Evolutionary conservation across 176 grass and related monocot species (phyloP).

Genomic region (Luzula sylvatica): DNA sequence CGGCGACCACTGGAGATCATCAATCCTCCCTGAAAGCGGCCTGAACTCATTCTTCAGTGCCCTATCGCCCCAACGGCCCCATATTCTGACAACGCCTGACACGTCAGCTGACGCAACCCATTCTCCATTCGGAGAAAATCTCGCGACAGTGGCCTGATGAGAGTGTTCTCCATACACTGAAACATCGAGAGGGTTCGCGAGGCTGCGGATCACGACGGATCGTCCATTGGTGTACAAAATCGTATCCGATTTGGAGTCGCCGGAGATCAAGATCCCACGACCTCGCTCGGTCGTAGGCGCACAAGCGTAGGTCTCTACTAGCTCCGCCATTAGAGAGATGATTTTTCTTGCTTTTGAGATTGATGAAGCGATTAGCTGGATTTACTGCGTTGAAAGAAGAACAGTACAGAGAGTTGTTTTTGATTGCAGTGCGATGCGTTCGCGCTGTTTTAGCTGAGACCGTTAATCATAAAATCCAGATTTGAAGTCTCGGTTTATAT

Average conservation of each 20-base stretch:
- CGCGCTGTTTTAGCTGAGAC: too few species aligned
- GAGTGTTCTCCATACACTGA: constrained; percentile 78
- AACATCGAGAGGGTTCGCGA: constrained; percentile 52
- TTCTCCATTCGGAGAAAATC: constrained; percentile 94
- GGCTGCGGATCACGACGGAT: constrained; percentile 79
- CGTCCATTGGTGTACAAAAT: constrained; percentile 74
- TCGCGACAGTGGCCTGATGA: constrained; percentile 73
- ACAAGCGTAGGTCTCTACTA: constrained; percentile 87
- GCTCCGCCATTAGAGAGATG: constrained; percentile 51
- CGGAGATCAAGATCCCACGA: constrained; percentile 68
- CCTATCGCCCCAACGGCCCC: constrained; percentile 82
- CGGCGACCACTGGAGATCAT: constrained; percentile 93
- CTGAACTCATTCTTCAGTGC: constrained; percentile 93
- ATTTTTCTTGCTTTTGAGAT: too few species aligned
- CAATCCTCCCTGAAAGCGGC: constrained; percentile 72
- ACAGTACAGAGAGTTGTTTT: too few species aligned
- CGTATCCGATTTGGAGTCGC: constrained; percentile 53
- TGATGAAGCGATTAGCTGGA: too few species aligned
- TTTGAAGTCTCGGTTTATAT: too few species aligned
- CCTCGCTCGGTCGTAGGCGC: constrained; percentile 91
- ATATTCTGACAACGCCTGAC: constrained; percentile 66
- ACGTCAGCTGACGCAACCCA: constrained; percentile 92
- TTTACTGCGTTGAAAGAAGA: too few species aligned
- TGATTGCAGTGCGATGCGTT: too few species aligned
- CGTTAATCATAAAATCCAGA: too few species aligned